Base-by-base conservation (phyloP, 352 stramenopile species). In the Blastocystis sp. region DNA sequence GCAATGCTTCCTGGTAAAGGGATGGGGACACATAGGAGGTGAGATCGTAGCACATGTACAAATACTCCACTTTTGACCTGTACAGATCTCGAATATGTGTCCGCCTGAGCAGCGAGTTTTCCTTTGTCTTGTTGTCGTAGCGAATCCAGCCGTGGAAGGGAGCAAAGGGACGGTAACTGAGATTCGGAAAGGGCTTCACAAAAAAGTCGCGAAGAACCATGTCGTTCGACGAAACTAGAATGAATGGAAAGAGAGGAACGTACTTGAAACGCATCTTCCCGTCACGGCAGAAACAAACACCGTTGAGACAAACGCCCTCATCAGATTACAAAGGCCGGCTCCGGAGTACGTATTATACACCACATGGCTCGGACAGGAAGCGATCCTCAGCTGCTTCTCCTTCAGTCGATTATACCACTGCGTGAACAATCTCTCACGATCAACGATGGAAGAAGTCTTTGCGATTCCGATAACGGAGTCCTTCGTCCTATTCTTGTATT, bases 281-380 rank as follows among this genome's bases (percentile, higher is more conserved):
- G 66, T 77, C 4, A 77, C 31, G 0, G 55, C 66, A 19, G 66
- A 45, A 60, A 77, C 50, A 6, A 41, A 31, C 66, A 77, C 35
- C 4, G 66, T 45, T 1, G 66, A 77, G 26, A 55, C 26, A 26
- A 60, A 77, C 24, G 31, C 66, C 16, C 66, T 29, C 12, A 77
- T 59, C 0, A 60, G n/a, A 29, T 77, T 77, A 12, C 66, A 35
- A 31, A 77, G 45, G 13, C 66, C 66, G 3, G 66, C 66, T 59
- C 13, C 37, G 3, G n/a, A 12, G 29, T 77, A 45, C 21, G 50
- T 41, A 2, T 77, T 16, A 77, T 77, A 77, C 0, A 50, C 26
- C 31, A 77, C 45, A 24, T 2, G 24, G 16, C n/a, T 35, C n/a
- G 37, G 29, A 6, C 4, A 21, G 26, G 16, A 60, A 6, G 0